A percentile compares a stretch with the other conserved stretches of the same genome.
These are phyloP conservation scores for Nidula microcarpa DNA, from an alignment of 768 basidiomycete species.

Conservation along the genomic window DNA sequence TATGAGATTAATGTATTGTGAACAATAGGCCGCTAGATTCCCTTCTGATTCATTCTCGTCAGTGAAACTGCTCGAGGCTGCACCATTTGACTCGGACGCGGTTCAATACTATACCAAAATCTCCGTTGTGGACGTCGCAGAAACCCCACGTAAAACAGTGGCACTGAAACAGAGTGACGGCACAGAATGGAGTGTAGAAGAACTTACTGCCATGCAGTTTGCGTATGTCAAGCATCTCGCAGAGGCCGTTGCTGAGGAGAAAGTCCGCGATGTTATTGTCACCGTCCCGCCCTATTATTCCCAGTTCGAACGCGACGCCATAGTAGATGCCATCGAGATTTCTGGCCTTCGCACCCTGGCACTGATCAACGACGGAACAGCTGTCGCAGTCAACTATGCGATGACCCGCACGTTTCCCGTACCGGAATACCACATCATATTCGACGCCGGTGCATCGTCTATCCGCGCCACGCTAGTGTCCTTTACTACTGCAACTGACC, in stretches of 20 bases:
- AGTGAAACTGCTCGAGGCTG: constrained; percentile 80
- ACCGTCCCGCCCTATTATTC: constrained; percentile 90
- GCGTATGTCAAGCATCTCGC: constrained; percentile 88
- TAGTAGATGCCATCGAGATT: constrained; percentile 90
- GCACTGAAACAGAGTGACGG: constrained; percentile 58
- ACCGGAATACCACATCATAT: constrained; percentile 86
- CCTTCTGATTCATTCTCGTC: constrained; percentile 85
- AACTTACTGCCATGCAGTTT: constrained; percentile 92
- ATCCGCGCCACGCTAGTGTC: constrained; percentile 75
- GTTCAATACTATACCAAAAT: constrained; percentile 59
- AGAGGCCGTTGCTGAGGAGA: constrained; percentile 69
- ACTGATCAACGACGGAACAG: constrained; percentile 89
- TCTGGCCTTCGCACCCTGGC: constrained; percentile 82
- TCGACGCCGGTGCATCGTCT: constrained; percentile 88
- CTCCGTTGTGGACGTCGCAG: constrained; percentile 45
- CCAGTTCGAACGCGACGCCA: constrained; percentile 87
- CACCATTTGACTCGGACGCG: constrained; percentile 54
- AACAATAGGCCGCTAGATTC: constrained; percentile 79
- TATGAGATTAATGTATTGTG: background rate
- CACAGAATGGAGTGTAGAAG: constrained; percentile 79
- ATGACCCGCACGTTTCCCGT: constrained; percentile 88
- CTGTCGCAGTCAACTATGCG: constrained; percentile 96
- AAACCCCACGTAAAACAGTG: constrained; percentile 59
- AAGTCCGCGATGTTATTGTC: constrained; percentile 79
- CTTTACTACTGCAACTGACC: constrained; percentile 50